Conservation (phyloP, 169 alveolate species). For the Cyclospora cayetanensis region DNA sequence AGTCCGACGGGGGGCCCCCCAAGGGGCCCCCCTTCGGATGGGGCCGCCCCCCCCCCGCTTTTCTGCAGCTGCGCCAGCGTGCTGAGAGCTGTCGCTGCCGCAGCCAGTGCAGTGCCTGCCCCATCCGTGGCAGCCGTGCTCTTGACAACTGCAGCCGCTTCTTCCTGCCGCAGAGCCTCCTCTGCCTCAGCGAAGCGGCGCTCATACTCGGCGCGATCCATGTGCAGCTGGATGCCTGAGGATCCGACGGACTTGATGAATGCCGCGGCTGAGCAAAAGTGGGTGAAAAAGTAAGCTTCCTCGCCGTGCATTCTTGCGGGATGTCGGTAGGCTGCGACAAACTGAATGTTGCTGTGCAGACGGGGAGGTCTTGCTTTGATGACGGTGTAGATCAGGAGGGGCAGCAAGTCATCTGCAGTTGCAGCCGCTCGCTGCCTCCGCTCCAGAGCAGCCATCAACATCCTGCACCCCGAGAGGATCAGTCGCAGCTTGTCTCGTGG, state of each 20-base stretch:
- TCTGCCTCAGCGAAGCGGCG: slow-evolving; percentile 11
- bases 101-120: slow-evolving; percentile 38
- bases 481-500: slow-evolving; percentile 32
- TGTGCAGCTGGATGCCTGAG: neutral
- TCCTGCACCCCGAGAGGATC: slow-evolving; percentile 5
- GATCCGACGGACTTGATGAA: slow-evolving; percentile 11
- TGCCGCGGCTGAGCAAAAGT: slow-evolving; percentile 49
- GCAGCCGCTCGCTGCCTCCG: neutral
- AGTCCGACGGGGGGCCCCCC: neutral
- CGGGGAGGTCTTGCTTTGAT: slow-evolving; percentile 23
- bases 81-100: slow-evolving; percentile 57
- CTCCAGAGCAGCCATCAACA: slow-evolving; percentile 20
- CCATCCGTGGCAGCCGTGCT: neutral
- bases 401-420: slow-evolving; percentile 59
- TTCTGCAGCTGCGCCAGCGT: slow-evolving; percentile 47
- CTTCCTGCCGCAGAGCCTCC: neutral
- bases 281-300: slow-evolving; percentile 63
- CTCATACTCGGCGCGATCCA: neutral
- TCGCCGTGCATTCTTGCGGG: slow-evolving; percentile 44
- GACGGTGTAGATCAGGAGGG: slow-evolving; percentile 28
- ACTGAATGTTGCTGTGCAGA: slow-evolving; percentile 36
- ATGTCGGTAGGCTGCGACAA: slow-evolving; percentile 34
- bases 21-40: neutral
- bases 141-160: neutral
- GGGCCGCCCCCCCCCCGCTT: too few species aligned